Base-by-base conservation (phyloP, 352 stramenopile genomes). In the Phytophthora citricola region DNA sequence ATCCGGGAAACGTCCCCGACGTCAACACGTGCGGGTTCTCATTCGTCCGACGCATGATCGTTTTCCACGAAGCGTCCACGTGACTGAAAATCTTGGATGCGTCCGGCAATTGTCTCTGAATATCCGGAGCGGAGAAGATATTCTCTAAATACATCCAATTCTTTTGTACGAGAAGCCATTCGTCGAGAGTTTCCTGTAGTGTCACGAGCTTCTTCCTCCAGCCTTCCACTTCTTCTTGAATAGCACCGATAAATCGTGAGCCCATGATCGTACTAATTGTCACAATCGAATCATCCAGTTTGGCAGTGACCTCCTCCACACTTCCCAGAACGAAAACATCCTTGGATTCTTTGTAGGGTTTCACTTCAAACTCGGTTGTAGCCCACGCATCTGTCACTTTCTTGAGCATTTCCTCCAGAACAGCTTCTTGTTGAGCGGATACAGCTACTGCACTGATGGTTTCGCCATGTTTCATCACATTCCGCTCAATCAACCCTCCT, bases 211-310 rank as follows among this genome's bases (percentile, higher is more conserved):
- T 92, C 58, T 90, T 89, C 6, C 90, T 80, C 91, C 90, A 98
- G 14, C 54, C 48, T 58, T 98, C 92, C 1, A 98, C 93, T 56
- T 97, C 89, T 0, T 91, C 85, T 32, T 97, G 83, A 55, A 98
- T 97, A 1, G 87, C 90, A 14, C 87, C 89, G 29, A 98, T 94
- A 63, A 97, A 98, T 8, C 92, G 73, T 4, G 91, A 97, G 6
- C 92, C 91, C 63, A 98, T 83, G 46, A 98, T 96, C 9, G 93
- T 97, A 57, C 91, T 97, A 54, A 98, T 97, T 4, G 90, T 97
- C 3, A 98, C 93, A 32, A 98, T 93, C 4, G 91, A 97, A 55
- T 98, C 94, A 49, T 98, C 94, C 8, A 98, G 76, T 34, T 94
- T 93, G 0, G 81, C 84, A 0, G 93, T 93, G 15, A 98, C 78